phyloP scores from a whole-genome alignment of 192 early-diverging fungal genomes.

The Lunasporangiospora selenospora region DNA sequence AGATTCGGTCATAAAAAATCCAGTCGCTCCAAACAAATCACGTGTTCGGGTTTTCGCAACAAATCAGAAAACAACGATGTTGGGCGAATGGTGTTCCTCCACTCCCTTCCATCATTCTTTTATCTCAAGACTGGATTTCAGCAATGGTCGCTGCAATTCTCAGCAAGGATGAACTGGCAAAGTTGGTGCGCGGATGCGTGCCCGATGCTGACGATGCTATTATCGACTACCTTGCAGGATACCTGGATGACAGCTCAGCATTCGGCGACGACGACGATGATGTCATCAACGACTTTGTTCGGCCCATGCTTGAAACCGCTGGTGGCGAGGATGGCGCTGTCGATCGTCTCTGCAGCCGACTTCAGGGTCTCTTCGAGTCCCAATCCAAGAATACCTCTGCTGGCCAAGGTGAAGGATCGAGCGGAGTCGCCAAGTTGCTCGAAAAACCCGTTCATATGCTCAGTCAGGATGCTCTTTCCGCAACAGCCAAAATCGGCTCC shows the following conservation, averaged over 20 bases:
- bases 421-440: conserved; percentile 60
- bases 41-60: no score
- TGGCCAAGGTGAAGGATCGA: conserved; percentile 46
- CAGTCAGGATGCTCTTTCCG: conserved; percentile 66
- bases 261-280: conserved; percentile 64
- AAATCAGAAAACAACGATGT: no score
- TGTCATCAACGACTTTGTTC: conserved; percentile 70
- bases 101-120: not conserved
- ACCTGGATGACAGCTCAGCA: conserved; percentile 65
- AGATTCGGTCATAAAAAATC: no score
- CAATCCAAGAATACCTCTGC: conserved; percentile 49
- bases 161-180: conserved; percentile 44
- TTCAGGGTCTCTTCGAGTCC: conserved; percentile 63
- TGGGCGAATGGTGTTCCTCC: no score
- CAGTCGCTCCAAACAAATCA: no score
- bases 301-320: conserved; percentile 72
- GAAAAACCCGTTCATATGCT: conserved; percentile 76
- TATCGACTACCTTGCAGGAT: conserved; percentile 81
- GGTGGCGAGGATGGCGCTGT: conserved; percentile 68
- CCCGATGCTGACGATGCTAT: conserved; percentile 78
- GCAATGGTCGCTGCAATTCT: conserved; percentile 38
- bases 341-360: conserved; percentile 69
- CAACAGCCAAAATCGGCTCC: conserved; percentile 52
- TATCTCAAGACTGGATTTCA: not conserved
- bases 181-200: conserved; percentile 62